Evolutionary conservation across 495 filamentous ascomycete species (phyloP), one percentile per base, ranked within the genome.

Genomic region (Aspergillus olivimuriae): DNA sequence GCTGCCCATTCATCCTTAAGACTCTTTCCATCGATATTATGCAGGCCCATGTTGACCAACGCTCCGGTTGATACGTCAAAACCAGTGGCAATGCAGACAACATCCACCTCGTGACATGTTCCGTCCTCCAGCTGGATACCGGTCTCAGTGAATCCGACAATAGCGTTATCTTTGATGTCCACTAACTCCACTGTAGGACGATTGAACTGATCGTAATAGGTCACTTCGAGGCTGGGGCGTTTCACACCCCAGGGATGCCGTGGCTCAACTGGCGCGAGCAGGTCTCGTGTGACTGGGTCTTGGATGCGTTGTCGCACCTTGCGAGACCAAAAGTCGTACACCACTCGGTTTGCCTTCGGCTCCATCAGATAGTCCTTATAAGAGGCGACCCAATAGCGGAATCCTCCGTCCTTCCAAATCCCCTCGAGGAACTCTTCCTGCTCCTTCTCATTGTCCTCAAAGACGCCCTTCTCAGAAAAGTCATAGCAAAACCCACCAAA

Each of bases 141-240:
- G 1, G 56, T 66, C 33, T 72, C 60, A 43, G 51, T 60, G 19
- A 83, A 61, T 12, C 64, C 64, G 1, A 51, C 56, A 28, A 84
- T 75, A 0, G 71, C 65, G 44, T 75, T 76, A 0, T 53, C 30
- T 2, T 69, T 64, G 43, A 74, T 68, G 51, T 77, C 60, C 21
- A 83, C 62, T 9, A 83, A 34, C 20, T 78, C 58, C 14, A 82
- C 76, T 44, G 73, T 74, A 0, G 66, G 59, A 14, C 61, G 54
- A 45, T 82, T 76, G 58, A 82, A 76, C 26, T 70, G 65, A 47
- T 82, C 78, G 45, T 73, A 82, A 57, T 75, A 83, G 34, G 71
- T 57, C 17, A 61, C 45, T 45, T 82, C 77, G 4, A 83, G 62
- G 12, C 64, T 73, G 2, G 73, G 70, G 0, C 79, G 66, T 51